Evolutionary conservation across 805 yeast species (phyloP).

Genomic region (Blastobotrys peoriensis): DNA sequence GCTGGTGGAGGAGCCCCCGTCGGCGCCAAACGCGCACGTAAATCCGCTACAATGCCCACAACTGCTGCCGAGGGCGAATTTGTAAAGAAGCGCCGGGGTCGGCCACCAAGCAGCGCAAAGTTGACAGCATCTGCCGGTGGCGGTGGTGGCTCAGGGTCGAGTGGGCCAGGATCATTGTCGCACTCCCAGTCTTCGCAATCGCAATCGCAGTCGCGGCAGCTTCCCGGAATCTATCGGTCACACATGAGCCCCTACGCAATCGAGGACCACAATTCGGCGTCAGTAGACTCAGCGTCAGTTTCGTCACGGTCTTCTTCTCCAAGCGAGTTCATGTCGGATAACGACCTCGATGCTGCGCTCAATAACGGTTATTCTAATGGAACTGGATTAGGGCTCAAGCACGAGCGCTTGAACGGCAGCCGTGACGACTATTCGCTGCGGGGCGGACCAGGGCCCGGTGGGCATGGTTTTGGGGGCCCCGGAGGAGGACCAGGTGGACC

Average conservation of each 20-base stretch:
- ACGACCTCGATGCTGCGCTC: constrained; percentile 42
- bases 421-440: constrained; percentile 2
- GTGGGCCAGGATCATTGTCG: background rate
- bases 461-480: constrained; percentile 5
- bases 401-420: background rate
- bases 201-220: too few species aligned
- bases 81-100: constrained; percentile 14
- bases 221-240: background rate
- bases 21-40: constrained; percentile 24
- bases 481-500: background rate
- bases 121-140: constrained; percentile 17
- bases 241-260: constrained; percentile 1
- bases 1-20: constrained; percentile 12
- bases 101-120: constrained; percentile 19
- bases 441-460: constrained; percentile 1
- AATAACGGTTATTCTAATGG: constrained; percentile 12
- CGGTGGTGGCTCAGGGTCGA: background rate
- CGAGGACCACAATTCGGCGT: constrained; percentile 16
- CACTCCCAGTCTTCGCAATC: too few species aligned
- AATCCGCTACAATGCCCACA: constrained; percentile 9
- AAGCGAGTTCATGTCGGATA: constrained; percentile 49
- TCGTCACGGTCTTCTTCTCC: constrained; percentile 39
- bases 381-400: background rate
- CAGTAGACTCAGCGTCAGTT: constrained; percentile 24
- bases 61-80: background rate